Evolutionary conservation across 257 asterid genomes (phyloP).

Genomic region (Capsicum chinense): DNA sequence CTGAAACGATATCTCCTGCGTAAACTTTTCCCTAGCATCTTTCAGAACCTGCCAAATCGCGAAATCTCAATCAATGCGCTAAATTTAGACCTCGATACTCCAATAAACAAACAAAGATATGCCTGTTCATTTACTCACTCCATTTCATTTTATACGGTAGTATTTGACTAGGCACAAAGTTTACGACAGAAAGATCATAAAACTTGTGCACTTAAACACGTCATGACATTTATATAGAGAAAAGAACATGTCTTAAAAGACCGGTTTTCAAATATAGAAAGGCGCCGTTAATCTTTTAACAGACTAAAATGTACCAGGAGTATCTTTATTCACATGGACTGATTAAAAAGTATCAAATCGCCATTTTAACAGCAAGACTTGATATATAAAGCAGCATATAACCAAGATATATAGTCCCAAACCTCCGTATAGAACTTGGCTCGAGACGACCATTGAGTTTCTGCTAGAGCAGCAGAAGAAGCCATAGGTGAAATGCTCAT

Average conservation of each 20-base stretch:
- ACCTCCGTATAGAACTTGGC: slow-evolving; percentile 76
- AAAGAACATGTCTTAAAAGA: too few relatives aligned
- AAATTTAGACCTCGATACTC: background rate
- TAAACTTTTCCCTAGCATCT: slow-evolving; percentile 80
- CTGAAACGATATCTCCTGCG: slow-evolving; percentile 77
- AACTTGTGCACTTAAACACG: too few relatives aligned
- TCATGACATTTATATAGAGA: too few relatives aligned
- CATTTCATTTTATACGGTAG: background rate
- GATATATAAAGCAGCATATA: background rate
- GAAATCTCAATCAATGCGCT: slow-evolving; percentile 34
- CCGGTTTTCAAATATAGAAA: too few relatives aligned
- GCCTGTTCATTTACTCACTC: background rate
- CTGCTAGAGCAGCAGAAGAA: slow-evolving; percentile 62
- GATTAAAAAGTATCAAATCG: background rate
- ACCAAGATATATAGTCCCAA: slow-evolving; percentile 31
- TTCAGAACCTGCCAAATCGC: slow-evolving; percentile 60
- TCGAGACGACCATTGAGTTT: slow-evolving; percentile 50
- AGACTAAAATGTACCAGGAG: too few relatives aligned
- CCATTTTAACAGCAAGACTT: background rate
- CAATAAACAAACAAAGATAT: background rate
- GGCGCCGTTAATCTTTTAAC: too few relatives aligned
- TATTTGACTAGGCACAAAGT: too few relatives aligned
- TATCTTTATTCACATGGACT: too few relatives aligned
- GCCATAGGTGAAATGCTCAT: slow-evolving; percentile 68
- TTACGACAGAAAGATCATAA: too few relatives aligned